A percentile compares a stretch with the other conserved stretches of the same genome.
Evolutionary conservation across 495 filamentous ascomycete genomes (phyloP).

Genomic region (Schizothecium vesticola): DNA sequence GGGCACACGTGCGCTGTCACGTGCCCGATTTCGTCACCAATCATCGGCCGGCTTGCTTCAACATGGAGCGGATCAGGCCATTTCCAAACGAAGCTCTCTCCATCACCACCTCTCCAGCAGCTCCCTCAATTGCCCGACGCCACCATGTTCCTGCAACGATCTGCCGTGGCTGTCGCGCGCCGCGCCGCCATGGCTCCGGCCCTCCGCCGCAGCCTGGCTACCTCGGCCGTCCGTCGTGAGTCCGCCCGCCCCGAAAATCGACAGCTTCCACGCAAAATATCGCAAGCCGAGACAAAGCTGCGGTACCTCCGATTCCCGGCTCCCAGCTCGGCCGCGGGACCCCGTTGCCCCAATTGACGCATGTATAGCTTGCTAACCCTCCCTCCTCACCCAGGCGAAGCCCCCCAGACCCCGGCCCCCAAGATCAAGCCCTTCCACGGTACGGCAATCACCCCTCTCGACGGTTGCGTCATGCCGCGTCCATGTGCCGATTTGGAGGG

Average conservation of each 20-base stretch:
- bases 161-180: slow-evolving; percentile 65
- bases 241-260: slow-evolving; percentile 10
- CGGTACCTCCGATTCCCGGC: background rate
- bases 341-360: slow-evolving; percentile 6
- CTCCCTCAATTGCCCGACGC: slow-evolving; percentile 21
- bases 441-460: slow-evolving; percentile 17
- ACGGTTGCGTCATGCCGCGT: slow-evolving; percentile 2
- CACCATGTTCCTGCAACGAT: slow-evolving; percentile 81
- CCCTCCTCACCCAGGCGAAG: slow-evolving; percentile 16
- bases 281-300: slow-evolving; percentile 15
- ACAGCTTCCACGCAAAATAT: slow-evolving; percentile 14
- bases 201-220: slow-evolving; percentile 54
- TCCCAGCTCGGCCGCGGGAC: background rate
- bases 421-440: slow-evolving; percentile 32
- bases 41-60: slow-evolving; percentile 6
- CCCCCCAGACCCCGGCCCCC: slow-evolving; percentile 15
- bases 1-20: slow-evolving; percentile 27
- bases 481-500: slow-evolving; percentile 9
- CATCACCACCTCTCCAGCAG: slow-evolving; percentile 12
- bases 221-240: slow-evolving; percentile 57
- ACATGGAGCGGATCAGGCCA: slow-evolving; percentile 23
- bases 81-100: slow-evolving; percentile 18
- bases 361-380: slow-evolving; percentile 3
- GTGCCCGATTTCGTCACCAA: slow-evolving; percentile 7
- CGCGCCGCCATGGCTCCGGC: slow-evolving; percentile 59